Evolutionary conservation across 345 rosid genomes (phyloP), one percentile per base, ranked within the genome.

Genomic region (Hibiscus tridactylites): DNA sequence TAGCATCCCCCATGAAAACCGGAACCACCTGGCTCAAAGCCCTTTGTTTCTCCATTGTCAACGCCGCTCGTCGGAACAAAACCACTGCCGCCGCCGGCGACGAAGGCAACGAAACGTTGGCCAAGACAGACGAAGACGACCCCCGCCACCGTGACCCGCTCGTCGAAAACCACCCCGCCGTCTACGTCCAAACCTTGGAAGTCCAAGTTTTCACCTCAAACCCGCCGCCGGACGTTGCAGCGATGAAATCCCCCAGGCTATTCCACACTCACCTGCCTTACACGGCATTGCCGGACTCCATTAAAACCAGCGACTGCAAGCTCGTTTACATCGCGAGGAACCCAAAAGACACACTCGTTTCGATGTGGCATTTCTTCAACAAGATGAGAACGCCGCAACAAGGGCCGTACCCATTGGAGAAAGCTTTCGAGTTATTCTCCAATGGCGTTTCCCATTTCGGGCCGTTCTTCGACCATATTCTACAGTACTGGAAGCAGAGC

Each of bases 1-100:
- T 83, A 11, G 77, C 84, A 3, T 75, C 85, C 50, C 70, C 80
- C 16, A 72, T 78, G 81, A 83, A 78, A 63, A 83, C 83, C 9
- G 84, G 87, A 2, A 81, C 76, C 58, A 80, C 81, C 3, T 83
- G 81, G 80, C 80, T 83, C 11, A 81, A 81, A 42, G 84, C 84
- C 21, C 78, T 81, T 44, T 44, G 70, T n/a, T 56, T 57, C 5
- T 71, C 65, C 80, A 81, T 81, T 12, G 26, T 6, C 28, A 19
- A 19, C 44, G 44, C 44, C 44, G 9, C 44, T 33, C 5, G 6
- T 5, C 6, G 35, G 35, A 33, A 33, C 6, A 33, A 33, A 33
- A 0, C 35, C 35, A 0, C 35, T 9, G 0, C 3, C 4, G 1
- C 59, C 28, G 59, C 0, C 58, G 12, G 9, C 19, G 21, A 61